These are phyloP conservation scores for Tricholoma saponaceum DNA, from an alignment of 768 basidiomycete species.

Conservation along the genomic window DNA sequence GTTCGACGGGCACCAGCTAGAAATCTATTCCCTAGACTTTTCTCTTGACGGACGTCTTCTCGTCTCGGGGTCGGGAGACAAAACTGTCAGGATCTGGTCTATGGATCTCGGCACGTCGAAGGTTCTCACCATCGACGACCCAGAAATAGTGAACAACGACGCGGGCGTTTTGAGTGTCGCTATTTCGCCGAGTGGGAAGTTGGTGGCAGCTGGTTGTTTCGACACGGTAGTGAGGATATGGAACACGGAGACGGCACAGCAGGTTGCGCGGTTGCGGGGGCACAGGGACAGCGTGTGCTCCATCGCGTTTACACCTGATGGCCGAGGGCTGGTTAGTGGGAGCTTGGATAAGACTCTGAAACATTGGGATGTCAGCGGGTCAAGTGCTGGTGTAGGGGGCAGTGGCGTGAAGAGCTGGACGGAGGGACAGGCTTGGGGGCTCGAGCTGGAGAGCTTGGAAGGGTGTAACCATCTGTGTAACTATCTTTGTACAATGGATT, in stretches of 20 bases:
- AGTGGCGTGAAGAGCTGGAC: conserved; percentile 38
- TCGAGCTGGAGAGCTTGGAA: conserved; percentile 21
- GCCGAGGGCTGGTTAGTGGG: conserved; percentile 85
- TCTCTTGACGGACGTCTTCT: conserved; percentile 82
- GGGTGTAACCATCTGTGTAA: too few species aligned
- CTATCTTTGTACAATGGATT: conserved; percentile 78
- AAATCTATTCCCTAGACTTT: conserved; percentile 93
- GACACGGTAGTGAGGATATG: conserved; percentile 80
- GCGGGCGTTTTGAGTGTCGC: conserved; percentile 77
- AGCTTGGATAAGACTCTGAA: conserved; percentile 88
- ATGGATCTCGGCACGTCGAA: conserved; percentile 34
- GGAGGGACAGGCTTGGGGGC: conserved; percentile 34
- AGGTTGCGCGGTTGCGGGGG: conserved; percentile 74
- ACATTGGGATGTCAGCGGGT: conserved; percentile 79
- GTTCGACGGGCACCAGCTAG: conserved; percentile 87
- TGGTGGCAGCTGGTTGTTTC: conserved; percentile 64
- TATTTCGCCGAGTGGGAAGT: conserved; percentile 68
- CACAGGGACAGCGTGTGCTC: conserved; percentile 86
- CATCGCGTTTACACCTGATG: conserved; percentile 91
- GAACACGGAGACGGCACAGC: conserved; percentile 61
- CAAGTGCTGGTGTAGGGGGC: conserved; percentile 50
- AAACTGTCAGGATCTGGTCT: conserved; percentile 46
- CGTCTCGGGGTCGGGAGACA: conserved; percentile 84
- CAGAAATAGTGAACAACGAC: conserved; percentile 42
- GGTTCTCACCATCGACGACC: conserved; percentile 47